Conservation (phyloP, 306 rosid genomes). For the Pterocarpus macrocarpus region DNA sequence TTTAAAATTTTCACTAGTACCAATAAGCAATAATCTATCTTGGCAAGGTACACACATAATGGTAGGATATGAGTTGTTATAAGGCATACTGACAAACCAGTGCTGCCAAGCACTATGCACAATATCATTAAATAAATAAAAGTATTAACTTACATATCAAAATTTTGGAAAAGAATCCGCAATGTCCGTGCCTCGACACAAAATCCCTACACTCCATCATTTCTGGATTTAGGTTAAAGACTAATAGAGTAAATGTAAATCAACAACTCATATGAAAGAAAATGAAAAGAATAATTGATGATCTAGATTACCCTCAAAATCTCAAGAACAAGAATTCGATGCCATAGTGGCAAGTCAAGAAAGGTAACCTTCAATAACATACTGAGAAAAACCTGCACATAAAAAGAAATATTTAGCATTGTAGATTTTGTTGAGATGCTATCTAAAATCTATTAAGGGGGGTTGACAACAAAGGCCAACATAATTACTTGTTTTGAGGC, state of each 20-base stretch:
- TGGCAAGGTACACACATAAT: conserved; percentile 17
- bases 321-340: conserved; percentile 98
- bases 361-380: conserved; percentile 93
- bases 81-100: conserved; percentile 28
- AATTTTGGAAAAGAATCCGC: conserved; percentile 87
- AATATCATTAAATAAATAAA: conserved; percentile 25
- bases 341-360: conserved; percentile 98
- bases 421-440: conserved; percentile 16
- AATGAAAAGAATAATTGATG: conserved; percentile 19
- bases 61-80: conserved; percentile 12
- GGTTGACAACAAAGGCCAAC: conserved; percentile 18
- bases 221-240: conserved; percentile 38
- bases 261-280: conserved; percentile 42
- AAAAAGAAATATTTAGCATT: conserved; percentile 16
- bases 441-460: conserved; percentile 4
- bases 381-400: conserved; percentile 94
- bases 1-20: conserved; percentile 24
- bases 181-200: conserved; percentile 93
- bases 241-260: conserved; percentile 20
- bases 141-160: conserved; percentile 83
- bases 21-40: conserved; percentile 22
- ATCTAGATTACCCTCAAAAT: conserved; percentile 83
- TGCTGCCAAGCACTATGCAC: conserved; percentile 21
- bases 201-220: conserved; percentile 75
- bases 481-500: conserved; percentile 6